Base-by-base conservation (phyloP, 1,284 basidiomycete genomes). In the Flammula alnicola region DNA sequence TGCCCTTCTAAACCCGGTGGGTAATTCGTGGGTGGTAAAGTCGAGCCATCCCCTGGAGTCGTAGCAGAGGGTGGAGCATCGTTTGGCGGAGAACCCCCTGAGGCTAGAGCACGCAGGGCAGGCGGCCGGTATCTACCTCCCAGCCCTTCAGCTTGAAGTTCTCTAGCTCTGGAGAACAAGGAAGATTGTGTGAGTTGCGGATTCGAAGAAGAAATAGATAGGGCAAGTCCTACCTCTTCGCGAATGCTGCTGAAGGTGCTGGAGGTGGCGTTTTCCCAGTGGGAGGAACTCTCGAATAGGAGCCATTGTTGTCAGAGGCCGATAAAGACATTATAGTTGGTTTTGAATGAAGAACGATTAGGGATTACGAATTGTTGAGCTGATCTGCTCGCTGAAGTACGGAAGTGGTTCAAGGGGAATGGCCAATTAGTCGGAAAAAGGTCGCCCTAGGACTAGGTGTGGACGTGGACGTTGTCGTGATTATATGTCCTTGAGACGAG, bases 251-350 rank as follows among this genome's bases (percentile, higher is more conserved):
- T 53, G 91, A 93, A 48, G 91, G 91, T 17, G 91, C 91, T 44
- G 91, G 91, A 53, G 91, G 91, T 52, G 91, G 91, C 2, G 91
- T 92, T 73, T 92, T 92, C 57, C 90, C 90, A 66, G 87, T 86
- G 51, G 75, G 68, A 59, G 88, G 78, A 66, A 79, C 82, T 76
- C 87, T 85, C 63, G 85, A 78, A 80, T 87, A 91, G 69, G 83
- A 78, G 75, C 78, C 77, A 71, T 79, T 83, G 73, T 81, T 86
- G 81, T 88, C 86, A 66, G 79, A 78, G 71, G 88, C 82, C 68
- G 89, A 89, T 79, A 91, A 83, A 77, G 88, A 91, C 88, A 91
- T 91, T 86, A 85, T 84, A 84, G 69, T 67, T 69, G 73, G n/a
- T 56, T 76, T 75, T 76, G 75, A 79, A 76, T 73, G 75, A 75